phyloP scores from a whole-genome alignment of 805 yeast genomes.

The Blastobotrys chiropterorum region DNA sequence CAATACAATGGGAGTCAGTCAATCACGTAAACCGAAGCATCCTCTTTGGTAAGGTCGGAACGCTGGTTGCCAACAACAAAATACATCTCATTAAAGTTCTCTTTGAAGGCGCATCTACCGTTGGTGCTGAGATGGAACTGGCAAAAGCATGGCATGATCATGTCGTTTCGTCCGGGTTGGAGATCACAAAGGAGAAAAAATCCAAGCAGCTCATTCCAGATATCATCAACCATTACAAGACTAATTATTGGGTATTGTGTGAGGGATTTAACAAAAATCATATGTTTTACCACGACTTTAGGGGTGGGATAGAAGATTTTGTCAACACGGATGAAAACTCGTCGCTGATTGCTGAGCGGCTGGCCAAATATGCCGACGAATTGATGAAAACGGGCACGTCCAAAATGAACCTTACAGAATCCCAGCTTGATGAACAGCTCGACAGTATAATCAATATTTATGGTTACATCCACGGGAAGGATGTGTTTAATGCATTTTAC shows the following conservation, averaged over 20 bases:
- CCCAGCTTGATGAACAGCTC: slow-evolving; percentile 49
- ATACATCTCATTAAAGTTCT: background rate
- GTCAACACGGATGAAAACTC: background rate
- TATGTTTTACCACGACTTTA: background rate
- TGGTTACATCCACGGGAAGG: slow-evolving; percentile 39
- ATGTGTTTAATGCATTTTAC: slow-evolving; percentile 87
- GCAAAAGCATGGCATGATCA: background rate
- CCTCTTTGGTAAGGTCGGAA: background rate
- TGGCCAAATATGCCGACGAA: slow-evolving; percentile 28
- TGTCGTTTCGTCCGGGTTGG: background rate
- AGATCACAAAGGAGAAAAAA: background rate
- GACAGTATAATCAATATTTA: background rate
- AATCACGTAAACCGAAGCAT: background rate
- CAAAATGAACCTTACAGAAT: slow-evolving; percentile 13
- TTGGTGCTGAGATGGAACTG: background rate
- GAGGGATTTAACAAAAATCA: background rate
- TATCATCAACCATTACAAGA: background rate
- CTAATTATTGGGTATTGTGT: background rate
- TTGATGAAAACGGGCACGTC: slow-evolving; percentile 17
- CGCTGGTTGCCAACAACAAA: background rate
- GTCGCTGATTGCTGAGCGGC: slow-evolving; percentile 19
- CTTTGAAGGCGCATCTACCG: background rate
- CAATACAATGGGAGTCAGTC: background rate
- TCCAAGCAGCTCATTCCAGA: background rate
- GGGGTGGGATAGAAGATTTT: background rate